Base-by-base conservation (phyloP, 2,329 filamentous ascomycete species). In the Metarhizium album region DNA sequence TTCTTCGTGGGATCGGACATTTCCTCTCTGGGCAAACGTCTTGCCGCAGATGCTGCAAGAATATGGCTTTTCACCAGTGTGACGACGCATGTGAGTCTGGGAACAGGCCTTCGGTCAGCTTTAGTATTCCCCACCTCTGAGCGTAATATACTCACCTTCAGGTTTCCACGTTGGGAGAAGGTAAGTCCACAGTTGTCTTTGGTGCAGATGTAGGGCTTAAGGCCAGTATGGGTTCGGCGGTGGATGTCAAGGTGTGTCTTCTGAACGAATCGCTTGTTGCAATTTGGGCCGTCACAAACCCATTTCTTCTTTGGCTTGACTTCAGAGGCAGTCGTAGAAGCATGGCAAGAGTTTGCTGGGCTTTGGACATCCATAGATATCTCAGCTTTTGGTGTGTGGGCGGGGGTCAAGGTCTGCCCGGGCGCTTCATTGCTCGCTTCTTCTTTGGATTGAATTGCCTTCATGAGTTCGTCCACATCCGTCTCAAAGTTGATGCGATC, bases 221-320 rank as follows among this genome's bases (percentile, higher is more conserved):
- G 82, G 16, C 93, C 93, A 2, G 88, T 95, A 67, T 98, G 93
- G 4, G 86, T 84, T 56, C 90, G 79, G 45, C 80, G 83, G 66
- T 98, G 93, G 46, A 94, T 96, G 54, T 93, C 86, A 11, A 96
- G 76, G 60, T 97, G 91, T 1, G 90, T 95, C 70, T 91, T 95
- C 64, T 97, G 91, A 53, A 81, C 82, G 67, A 96, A 97, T 54
- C 78, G 82, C 72, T 93, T 94, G 58, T 76, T 74, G 67, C 91
- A 97, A 40, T 80, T 80, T 7, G 82, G 77, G 38, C 89, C 75
- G 20, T 76, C 78, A 68, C 93, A 98, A 18, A 78, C 70, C 64
- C 91, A 90, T 60, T 82, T 73, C 66, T 83, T 93, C 56, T 61
- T 63, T 31, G 59, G 49, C 54, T 65, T 66, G 54, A 54, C 48